Conservation (phyloP, 306 rosid genomes). For the Myrica gale region DNA sequence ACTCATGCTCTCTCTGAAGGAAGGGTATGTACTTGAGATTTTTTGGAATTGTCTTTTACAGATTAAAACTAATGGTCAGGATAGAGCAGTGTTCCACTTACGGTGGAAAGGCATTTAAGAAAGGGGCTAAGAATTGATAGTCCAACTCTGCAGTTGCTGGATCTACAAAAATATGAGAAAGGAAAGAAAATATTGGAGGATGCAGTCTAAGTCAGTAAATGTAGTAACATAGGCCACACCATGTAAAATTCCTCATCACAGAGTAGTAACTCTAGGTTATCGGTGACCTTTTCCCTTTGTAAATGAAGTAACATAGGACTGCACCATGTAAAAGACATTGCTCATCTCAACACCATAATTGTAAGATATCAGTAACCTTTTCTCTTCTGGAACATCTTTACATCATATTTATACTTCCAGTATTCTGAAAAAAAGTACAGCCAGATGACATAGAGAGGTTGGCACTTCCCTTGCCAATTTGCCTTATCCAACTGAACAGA, state of each 20-base stretch:
- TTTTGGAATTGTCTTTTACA: slow-evolving; percentile 28
- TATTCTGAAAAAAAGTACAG: neutral
- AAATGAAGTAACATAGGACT: no score
- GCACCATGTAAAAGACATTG: neutral
- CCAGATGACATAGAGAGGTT: neutral
- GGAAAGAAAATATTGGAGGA: neutral
- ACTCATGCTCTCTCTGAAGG: slow-evolving; percentile 74
- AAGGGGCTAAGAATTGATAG: neutral
- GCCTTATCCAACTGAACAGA: neutral
- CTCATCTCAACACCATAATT: neutral
- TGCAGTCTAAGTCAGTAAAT: neutral
- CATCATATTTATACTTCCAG: neutral
- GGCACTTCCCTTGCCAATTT: neutral
- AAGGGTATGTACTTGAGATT: slow-evolving; percentile 64
- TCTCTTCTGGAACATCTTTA: neutral
- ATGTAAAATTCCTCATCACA: neutral
- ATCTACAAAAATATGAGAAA: neutral
- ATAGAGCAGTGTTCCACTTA: slow-evolving; percentile 32
- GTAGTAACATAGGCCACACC: no score
- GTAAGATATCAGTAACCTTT: neutral
- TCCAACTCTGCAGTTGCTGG: neutral
- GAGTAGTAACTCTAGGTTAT: neutral
- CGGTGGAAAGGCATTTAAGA: neutral
- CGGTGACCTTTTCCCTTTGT: neutral
- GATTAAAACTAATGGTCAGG: slow-evolving; percentile 30